phyloP scores from a whole-genome alignment of 805 yeast species.

The Citeromyces matritensis region DNA sequence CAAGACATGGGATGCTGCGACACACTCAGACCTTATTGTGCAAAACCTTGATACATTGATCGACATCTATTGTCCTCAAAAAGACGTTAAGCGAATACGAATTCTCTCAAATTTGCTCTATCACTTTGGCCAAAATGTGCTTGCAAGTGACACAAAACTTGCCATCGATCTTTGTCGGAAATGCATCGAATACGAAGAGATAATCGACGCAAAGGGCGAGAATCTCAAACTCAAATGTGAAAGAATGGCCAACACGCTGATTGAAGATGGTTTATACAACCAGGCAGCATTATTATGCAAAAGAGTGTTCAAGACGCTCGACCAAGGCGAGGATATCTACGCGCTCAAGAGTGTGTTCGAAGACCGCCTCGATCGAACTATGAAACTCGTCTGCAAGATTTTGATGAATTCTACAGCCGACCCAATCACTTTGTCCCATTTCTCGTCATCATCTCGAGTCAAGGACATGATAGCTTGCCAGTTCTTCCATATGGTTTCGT shows the following conservation, averaged over 20 bases:
- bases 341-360: too few relatives aligned
- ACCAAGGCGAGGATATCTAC: too few relatives aligned
- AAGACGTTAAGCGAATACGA: slow-evolving; percentile 18
- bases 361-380: background rate
- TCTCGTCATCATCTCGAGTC: too few relatives aligned
- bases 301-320: too few relatives aligned
- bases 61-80: too few relatives aligned
- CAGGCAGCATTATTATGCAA: too few relatives aligned
- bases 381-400: too few relatives aligned
- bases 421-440: too few relatives aligned
- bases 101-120: slow-evolving; percentile 30
- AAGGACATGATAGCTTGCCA: too few relatives aligned
- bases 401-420: too few relatives aligned
- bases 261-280: slow-evolving; percentile 6
- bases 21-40: background rate
- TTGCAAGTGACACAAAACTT: slow-evolving; percentile 4
- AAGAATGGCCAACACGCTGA: slow-evolving; percentile 15
- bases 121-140: slow-evolving; percentile 18
- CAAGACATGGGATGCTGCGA: background rate
- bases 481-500: too few relatives aligned
- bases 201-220: slow-evolving; percentile 5
- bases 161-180: slow-evolving; percentile 8
- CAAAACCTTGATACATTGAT: too few relatives aligned
- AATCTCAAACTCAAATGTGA: slow-evolving; percentile 14
- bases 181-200: slow-evolving; percentile 17